phyloP scores from a whole-genome alignment of 2,329 filamentous ascomycete species.

The Curvularia spicifera region DNA sequence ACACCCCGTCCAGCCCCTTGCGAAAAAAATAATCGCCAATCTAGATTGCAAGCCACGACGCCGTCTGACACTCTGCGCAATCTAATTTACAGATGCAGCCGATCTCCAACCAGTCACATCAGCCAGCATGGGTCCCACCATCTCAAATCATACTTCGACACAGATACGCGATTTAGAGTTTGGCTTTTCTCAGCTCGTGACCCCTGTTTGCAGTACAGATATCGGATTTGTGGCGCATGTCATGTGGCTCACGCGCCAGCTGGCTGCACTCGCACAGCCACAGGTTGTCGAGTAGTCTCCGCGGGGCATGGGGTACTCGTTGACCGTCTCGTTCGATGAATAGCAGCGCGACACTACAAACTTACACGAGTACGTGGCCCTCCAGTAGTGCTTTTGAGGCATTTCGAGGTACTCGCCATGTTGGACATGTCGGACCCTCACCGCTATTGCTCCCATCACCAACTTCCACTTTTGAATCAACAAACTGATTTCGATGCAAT shows the following conservation, averaged over 20 bases:
- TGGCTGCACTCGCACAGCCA: slow-evolving; percentile 8
- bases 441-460: neutral
- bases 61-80: slow-evolving; percentile 14
- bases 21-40: slow-evolving; percentile 11
- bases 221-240: slow-evolving; percentile 19
- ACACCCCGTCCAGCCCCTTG: slow-evolving; percentile 7
- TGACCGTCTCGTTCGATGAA: neutral
- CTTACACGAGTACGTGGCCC: neutral
- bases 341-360: neutral
- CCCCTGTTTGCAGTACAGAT: slow-evolving; percentile 18
- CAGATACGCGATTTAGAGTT: slow-evolving; percentile 7
- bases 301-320: slow-evolving; percentile 1
- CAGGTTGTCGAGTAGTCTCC: slow-evolving; percentile 3
- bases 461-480: neutral
- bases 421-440: neutral
- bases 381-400: neutral
- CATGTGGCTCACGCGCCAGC: neutral
- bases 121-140: slow-evolving; percentile 9
- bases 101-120: slow-evolving; percentile 15
- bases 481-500: neutral
- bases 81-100: slow-evolving; percentile 15
- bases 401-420: neutral
- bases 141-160: neutral
- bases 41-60: slow-evolving; percentile 25
- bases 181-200: slow-evolving; percentile 23